phyloP scores from a whole-genome alignment of 2,329 filamentous ascomycete genomes.

The Fusarium pseudoanthophilum region DNA sequence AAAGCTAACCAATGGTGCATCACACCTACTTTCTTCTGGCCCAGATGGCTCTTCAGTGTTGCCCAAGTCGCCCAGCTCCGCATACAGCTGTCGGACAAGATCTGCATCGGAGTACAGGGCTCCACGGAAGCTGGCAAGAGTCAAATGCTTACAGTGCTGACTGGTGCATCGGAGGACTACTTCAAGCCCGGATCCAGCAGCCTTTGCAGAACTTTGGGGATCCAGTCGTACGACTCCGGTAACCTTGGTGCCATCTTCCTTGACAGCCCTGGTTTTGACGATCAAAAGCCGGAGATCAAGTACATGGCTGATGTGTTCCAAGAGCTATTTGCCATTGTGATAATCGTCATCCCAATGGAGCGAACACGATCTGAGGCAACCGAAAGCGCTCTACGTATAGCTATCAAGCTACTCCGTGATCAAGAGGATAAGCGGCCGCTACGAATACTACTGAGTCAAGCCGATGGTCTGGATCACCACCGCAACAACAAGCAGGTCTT shows the following conservation, averaged over 20 bases:
- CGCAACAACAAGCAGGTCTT: not conserved
- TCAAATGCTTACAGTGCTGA: not conserved
- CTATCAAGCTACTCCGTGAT: not conserved
- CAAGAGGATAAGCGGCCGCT: not conserved
- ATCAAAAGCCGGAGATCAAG: not conserved
- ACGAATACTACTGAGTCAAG: not conserved
- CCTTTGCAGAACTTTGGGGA: not conserved
- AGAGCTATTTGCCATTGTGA: not conserved
- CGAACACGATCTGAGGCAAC: not conserved
- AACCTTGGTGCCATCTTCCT: not conserved
- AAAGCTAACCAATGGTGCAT: not conserved
- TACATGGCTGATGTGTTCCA: slow-evolving; percentile 8
- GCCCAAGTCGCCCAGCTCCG: not conserved
- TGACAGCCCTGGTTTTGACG: not conserved
- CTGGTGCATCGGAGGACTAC: not conserved
- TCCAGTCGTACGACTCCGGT: not conserved
- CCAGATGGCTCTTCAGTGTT: not conserved
- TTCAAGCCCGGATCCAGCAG: slow-evolving; percentile 6
- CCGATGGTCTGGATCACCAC: not conserved
- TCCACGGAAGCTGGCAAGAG: slow-evolving; percentile 3
- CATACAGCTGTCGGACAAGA: not conserved
- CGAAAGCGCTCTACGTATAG: not conserved
- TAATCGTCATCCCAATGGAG: slow-evolving; percentile 6
- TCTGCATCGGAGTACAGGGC: slow-evolving; percentile 1
- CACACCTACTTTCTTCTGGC: not conserved